Evolutionary conservation across 169 alveolate genomes (phyloP).

Genomic region (Toxoplasma gondii): DNA sequence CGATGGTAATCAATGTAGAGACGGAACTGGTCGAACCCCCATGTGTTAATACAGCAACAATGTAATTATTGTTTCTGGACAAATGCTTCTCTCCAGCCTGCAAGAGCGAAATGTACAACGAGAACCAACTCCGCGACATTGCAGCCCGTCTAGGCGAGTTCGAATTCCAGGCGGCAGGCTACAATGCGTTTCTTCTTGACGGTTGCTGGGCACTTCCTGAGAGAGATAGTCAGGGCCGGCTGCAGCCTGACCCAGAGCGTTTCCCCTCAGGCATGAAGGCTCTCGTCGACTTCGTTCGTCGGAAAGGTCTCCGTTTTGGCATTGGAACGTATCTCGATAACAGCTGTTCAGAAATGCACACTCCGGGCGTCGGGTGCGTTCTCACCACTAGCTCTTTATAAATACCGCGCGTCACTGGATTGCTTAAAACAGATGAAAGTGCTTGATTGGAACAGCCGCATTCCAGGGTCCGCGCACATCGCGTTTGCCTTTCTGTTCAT

Average conservation of each 20-base stretch:
- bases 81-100: background rate
- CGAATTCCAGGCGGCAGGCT: slow-evolving; percentile 79
- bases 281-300: slow-evolving; percentile 75
- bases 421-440: no score
- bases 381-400: no score
- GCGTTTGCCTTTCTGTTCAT: no score
- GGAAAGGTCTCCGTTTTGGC: slow-evolving; percentile 77
- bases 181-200: slow-evolving; percentile 80
- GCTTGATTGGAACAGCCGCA: no score
- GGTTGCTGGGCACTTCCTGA: slow-evolving; percentile 80
- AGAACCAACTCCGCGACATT: background rate
- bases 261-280: slow-evolving; percentile 83
- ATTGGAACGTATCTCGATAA: slow-evolving; percentile 80
- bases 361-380: no score
- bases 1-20: no score
- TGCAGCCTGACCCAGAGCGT: slow-evolving; percentile 71
- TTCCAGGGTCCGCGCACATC: no score
- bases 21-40: no score
- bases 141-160: background rate
- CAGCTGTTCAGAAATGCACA: no score
- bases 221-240: slow-evolving; percentile 49
- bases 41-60: no score
- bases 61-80: background rate
- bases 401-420: no score
- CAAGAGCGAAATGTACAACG: background rate